Evolutionary conservation across 73 alveolate species (phyloP).

Genomic region (Paramecium biaurelia): DNA sequence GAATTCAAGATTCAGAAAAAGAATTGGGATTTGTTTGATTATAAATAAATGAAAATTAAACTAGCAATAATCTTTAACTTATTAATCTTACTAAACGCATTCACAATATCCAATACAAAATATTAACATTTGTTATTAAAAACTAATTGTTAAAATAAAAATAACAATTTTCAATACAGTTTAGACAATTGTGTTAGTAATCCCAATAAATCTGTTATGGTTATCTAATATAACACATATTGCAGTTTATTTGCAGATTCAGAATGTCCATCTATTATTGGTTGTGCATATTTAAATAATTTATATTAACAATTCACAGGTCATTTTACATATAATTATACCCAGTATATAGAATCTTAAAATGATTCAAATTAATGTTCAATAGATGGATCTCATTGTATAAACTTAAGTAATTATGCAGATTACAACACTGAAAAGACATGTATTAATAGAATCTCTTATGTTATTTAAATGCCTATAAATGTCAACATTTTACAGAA

Average conservation of each 20-base stretch:
- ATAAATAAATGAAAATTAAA: background rate
- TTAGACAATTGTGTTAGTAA: background rate
- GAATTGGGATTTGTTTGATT: conserved; percentile 55
- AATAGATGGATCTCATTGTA: background rate
- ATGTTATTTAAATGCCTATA: background rate
- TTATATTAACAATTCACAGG: background rate
- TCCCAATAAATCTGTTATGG: background rate
- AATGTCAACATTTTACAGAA: background rate
- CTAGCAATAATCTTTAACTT: background rate
- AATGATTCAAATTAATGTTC: background rate
- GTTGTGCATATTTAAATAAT: background rate
- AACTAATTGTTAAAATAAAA: background rate
- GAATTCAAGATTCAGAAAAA: conserved; percentile 46
- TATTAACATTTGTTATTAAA: background rate
- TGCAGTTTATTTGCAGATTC: background rate
- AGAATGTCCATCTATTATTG: background rate
- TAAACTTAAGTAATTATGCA: background rate
- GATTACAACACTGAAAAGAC: background rate
- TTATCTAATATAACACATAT: background rate
- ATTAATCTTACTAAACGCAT: background rate
- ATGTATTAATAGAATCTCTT: background rate
- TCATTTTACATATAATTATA: background rate
- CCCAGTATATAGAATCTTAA: background rate
- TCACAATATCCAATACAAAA: background rate
- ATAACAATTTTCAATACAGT: background rate